Conservation (phyloP, 2,329 filamentous ascomycete species). For the Colletotrichum sp. region DNA sequence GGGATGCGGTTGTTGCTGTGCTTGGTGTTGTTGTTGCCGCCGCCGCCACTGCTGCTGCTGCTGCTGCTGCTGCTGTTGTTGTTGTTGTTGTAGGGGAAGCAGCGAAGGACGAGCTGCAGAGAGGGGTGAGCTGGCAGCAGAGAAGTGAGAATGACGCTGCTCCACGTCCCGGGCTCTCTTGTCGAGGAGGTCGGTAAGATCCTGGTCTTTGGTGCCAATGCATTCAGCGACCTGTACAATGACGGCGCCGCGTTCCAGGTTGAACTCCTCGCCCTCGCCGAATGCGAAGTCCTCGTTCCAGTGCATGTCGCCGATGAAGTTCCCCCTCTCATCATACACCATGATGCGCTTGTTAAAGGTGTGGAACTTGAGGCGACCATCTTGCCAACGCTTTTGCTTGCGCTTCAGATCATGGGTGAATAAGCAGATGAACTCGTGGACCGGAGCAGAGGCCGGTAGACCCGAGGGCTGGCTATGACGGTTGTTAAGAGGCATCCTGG, state of each 20-base stretch:
- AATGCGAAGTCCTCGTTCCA: conserved; percentile 75
- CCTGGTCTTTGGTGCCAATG: conserved; percentile 75
- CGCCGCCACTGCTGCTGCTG: background rate
- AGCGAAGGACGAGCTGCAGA: conserved; percentile 23
- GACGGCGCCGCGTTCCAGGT: conserved; percentile 75
- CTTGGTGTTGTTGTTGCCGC: background rate
- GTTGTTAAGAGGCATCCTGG: background rate
- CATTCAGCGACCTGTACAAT: conserved; percentile 83
- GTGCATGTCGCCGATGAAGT: conserved; percentile 85
- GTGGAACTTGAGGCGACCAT: conserved; percentile 87
- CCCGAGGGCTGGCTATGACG: background rate
- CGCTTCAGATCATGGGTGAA: conserved; percentile 85
- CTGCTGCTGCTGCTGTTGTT: background rate
- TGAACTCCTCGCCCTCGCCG: conserved; percentile 81
- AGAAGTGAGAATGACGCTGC: conserved; percentile 43
- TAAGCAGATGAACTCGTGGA: conserved; percentile 84
- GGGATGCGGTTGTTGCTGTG: background rate
- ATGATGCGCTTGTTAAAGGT: conserved; percentile 91
- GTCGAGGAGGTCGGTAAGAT: conserved; percentile 76
- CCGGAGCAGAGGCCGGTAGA: conserved; percentile 69
- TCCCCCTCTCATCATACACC: conserved; percentile 83
- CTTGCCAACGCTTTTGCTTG: conserved; percentile 93
- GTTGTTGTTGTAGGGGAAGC: conserved; percentile 25
- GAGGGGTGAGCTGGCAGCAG: conserved; percentile 27
- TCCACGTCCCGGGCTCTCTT: conserved; percentile 67